A percentile compares a stretch with the other conserved stretches of the same genome.
phyloP scores from a whole-genome alignment of 441 rosid genomes.

The Euphorbia celastroides region DNA sequence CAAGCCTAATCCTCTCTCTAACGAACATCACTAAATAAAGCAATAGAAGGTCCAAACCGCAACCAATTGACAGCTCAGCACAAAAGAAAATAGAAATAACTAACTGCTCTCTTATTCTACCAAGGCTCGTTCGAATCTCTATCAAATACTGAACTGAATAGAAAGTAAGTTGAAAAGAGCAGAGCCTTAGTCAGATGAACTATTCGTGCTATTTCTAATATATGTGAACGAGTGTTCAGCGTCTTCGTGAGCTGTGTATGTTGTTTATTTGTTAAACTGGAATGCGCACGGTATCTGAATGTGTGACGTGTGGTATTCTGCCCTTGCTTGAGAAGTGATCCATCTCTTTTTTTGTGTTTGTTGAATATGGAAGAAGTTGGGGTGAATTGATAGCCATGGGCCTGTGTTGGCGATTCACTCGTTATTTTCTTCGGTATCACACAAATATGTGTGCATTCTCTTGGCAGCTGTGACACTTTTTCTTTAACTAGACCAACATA shows the following conservation, averaged over 20 bases:
- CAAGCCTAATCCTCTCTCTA: no score
- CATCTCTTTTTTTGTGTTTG: neutral
- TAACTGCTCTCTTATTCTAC: no score
- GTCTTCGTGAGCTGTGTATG: neutral
- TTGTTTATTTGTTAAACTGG: neutral
- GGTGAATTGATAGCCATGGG: neutral
- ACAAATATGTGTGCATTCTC: neutral
- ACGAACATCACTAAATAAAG: no score
- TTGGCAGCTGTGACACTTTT: neutral
- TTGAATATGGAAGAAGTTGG: neutral
- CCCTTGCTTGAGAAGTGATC: neutral
- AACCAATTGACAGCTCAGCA: no score
- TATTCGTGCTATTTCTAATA: neutral
- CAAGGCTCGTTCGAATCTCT: no score
- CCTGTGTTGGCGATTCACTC: neutral
- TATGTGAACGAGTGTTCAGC: neutral
- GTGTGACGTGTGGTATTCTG: neutral
- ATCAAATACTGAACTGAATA: no score
- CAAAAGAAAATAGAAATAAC: no score
- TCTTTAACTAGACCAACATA: neutral
- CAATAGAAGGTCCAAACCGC: no score
- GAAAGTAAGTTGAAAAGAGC: no score
- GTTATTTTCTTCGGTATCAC: neutral
- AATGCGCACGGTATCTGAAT: neutral
- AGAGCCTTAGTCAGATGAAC: slow-evolving; percentile 3